Evolutionary conservation across 1,284 basidiomycete genomes (phyloP).

Genomic region (Apiotrichum domesticum): DNA sequence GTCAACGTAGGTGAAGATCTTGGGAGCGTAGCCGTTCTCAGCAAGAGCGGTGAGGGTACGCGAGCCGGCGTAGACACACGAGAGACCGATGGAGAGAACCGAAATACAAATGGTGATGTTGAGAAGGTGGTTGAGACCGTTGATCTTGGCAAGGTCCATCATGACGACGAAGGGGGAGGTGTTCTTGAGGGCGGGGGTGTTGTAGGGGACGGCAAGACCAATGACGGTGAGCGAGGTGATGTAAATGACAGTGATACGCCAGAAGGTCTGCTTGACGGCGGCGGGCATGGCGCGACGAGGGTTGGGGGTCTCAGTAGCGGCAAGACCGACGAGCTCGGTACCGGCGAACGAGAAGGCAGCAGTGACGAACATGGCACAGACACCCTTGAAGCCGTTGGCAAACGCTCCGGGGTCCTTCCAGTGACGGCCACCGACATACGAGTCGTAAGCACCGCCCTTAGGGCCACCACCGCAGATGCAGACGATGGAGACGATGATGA

Average conservation of each 20-base stretch:
- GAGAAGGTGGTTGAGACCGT: conserved; percentile 48
- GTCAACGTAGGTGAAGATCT: conserved; percentile 50
- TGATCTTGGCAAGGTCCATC: conserved; percentile 45
- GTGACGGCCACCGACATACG: conserved; percentile 31
- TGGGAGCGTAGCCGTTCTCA: conserved; percentile 49
- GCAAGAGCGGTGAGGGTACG: conserved; percentile 42
- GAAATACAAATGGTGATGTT: conserved; percentile 50
- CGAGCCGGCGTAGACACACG: conserved; percentile 43
- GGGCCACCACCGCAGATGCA: conserved; percentile 41
- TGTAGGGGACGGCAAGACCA: conserved; percentile 48
- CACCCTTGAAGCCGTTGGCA: conserved; percentile 49
- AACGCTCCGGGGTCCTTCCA: conserved; percentile 44
- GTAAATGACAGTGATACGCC: conserved; percentile 51
- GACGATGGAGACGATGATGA: conserved; percentile 40
- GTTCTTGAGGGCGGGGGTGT: conserved; percentile 37
- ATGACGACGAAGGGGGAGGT: conserved; percentile 53
- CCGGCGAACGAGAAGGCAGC: conserved; percentile 72
- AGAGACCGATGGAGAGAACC: conserved; percentile 42
- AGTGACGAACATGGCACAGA: conserved; percentile 33
- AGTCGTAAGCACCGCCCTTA: conserved; percentile 23
- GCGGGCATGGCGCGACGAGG: conserved; percentile 12
- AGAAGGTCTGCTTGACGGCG: conserved; percentile 45
- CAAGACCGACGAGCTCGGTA: conserved; percentile 80
- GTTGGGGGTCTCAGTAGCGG: conserved; percentile 42
- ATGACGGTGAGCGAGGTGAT: conserved; percentile 50